Conservation (phyloP, 495 filamentous ascomycete genomes). For the Penicillium salamii region DNA sequence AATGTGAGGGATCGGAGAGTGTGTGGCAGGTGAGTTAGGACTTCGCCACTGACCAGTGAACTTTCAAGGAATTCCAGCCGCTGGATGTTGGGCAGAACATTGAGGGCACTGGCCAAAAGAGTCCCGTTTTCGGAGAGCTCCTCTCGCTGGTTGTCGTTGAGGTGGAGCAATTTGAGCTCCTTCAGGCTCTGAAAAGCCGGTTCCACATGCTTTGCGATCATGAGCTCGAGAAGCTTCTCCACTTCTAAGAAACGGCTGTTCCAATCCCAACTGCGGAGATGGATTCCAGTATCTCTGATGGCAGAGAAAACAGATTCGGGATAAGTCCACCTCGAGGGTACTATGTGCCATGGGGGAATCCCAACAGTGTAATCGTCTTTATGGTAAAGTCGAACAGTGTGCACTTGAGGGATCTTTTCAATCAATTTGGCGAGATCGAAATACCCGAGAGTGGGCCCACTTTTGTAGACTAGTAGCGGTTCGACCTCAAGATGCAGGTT, state of each 20-base stretch:
- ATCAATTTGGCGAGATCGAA: slow-evolving; percentile 44
- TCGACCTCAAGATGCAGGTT: slow-evolving; percentile 65
- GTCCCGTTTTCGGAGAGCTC: slow-evolving; percentile 35
- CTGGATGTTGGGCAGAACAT: slow-evolving; percentile 56
- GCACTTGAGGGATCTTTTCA: slow-evolving; percentile 41
- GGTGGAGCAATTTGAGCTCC: slow-evolving; percentile 63
- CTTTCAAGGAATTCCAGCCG: slow-evolving; percentile 67
- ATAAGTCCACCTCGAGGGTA: slow-evolving; percentile 58
- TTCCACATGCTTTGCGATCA: slow-evolving; percentile 54
- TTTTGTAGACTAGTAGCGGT: slow-evolving; percentile 39
- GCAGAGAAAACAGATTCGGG: slow-evolving; percentile 56
- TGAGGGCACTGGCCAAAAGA: slow-evolving; percentile 54
- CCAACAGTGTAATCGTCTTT: slow-evolving; percentile 32
- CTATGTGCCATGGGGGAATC: slow-evolving; percentile 25
- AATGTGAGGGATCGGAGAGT: slow-evolving; percentile 63
- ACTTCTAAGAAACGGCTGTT: slow-evolving; percentile 61
- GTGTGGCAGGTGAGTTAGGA: slow-evolving; percentile 61
- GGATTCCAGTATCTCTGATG: slow-evolving; percentile 42
- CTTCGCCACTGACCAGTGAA: slow-evolving; percentile 55
- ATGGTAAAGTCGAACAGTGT: slow-evolving; percentile 40
- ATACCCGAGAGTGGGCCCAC: slow-evolving; percentile 42
- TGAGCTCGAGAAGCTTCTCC: slow-evolving; percentile 43
- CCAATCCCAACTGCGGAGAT: slow-evolving; percentile 74
- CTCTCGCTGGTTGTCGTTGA: slow-evolving; percentile 24
- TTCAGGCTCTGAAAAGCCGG: slow-evolving; percentile 56